Evolutionary conservation across 1,284 basidiomycete genomes (phyloP).

Genomic region (Cronartium quercuum): DNA sequence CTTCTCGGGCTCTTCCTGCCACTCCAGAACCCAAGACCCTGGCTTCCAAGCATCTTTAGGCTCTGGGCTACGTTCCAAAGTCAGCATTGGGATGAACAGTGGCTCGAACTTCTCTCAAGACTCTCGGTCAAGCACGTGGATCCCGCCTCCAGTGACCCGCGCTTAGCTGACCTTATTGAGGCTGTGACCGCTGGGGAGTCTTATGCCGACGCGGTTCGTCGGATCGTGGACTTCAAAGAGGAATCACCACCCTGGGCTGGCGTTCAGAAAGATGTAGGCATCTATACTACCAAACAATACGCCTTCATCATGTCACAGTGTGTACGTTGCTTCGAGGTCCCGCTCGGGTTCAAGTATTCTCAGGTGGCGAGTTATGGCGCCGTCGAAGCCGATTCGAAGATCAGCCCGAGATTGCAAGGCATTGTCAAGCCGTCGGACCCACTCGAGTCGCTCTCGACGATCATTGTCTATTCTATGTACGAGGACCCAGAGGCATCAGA

Average conservation of each 20-base stretch:
- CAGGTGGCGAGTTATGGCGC: conserved; percentile 59
- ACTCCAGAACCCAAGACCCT: conserved; percentile 61
- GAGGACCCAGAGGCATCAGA: conserved; percentile 55
- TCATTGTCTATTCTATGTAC: conserved; percentile 86
- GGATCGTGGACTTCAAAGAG: conserved; percentile 47
- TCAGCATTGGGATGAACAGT: conserved; percentile 60
- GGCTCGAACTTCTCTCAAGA: conserved; percentile 72
- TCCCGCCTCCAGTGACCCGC: conserved; percentile 56
- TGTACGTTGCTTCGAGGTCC: conserved; percentile 66
- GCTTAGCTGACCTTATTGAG: conserved; percentile 53
- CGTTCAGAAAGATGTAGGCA: conserved; percentile 68
- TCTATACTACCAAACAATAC: conserved; percentile 83
- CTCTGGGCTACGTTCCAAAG: conserved; percentile 69
- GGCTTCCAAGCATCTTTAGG: conserved; percentile 67
- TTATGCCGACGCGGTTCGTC: conserved; percentile 48
- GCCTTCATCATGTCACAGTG: conserved; percentile 78
- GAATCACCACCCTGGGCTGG: conserved; percentile 43
- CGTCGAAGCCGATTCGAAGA: conserved; percentile 55
- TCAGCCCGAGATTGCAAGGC: conserved; percentile 61
- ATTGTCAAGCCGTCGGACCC: conserved; percentile 70
- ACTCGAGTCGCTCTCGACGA: conserved; percentile 70
- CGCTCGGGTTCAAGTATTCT: conserved; percentile 44
- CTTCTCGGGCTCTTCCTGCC: conserved; percentile 79
- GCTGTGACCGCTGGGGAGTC: conserved; percentile 2
- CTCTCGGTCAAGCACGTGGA: conserved; percentile 71